phyloP scores from a whole-genome alignment of 108 stramenopile genomes.

The Mediolabrus comicus region DNA sequence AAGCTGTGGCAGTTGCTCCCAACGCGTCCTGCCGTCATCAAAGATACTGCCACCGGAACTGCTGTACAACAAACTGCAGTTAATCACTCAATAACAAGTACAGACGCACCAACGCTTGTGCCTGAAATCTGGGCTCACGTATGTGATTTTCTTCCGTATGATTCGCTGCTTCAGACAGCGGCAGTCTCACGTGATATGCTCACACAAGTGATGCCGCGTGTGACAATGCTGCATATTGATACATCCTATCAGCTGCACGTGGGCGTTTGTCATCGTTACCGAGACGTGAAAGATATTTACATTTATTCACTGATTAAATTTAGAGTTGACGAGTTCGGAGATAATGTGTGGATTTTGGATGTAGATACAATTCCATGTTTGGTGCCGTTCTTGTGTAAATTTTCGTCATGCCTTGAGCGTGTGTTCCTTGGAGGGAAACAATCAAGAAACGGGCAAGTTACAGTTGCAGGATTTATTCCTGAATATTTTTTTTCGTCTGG shows the following conservation, averaged over 20 bases:
- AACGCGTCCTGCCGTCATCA: no score
- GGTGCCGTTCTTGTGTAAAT: slow-evolving; percentile 8
- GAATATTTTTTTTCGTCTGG: neutral
- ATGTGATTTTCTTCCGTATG: slow-evolving; percentile 20
- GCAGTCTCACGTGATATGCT: slow-evolving; percentile 14
- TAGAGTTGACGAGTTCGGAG: neutral
- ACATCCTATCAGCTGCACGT: slow-evolving; percentile 6
- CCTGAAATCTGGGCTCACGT: slow-evolving; percentile 27
- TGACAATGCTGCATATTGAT: slow-evolving; percentile 14
- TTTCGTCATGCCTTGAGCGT: slow-evolving; percentile 2
- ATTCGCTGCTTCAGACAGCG: slow-evolving; percentile 3
- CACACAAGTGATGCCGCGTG: slow-evolving; percentile 2
- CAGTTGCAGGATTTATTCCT: slow-evolving; percentile 2
- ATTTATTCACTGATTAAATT: slow-evolving; percentile 8
- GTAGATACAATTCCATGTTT: slow-evolving; percentile 5
- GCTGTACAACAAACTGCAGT: neutral
- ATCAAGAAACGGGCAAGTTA: neutral
- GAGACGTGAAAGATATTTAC: slow-evolving; percentile 8
- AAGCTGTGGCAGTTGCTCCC: no score
- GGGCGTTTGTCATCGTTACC: slow-evolving; percentile 4
- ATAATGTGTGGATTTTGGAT: neutral
- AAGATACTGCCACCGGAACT: neutral
- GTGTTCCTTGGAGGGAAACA: slow-evolving; percentile 5
- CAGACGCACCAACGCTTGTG: neutral
- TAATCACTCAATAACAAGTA: no score